Evolutionary conservation across 257 asterid species (phyloP).

Genomic region (Leonotis leonurus): DNA sequence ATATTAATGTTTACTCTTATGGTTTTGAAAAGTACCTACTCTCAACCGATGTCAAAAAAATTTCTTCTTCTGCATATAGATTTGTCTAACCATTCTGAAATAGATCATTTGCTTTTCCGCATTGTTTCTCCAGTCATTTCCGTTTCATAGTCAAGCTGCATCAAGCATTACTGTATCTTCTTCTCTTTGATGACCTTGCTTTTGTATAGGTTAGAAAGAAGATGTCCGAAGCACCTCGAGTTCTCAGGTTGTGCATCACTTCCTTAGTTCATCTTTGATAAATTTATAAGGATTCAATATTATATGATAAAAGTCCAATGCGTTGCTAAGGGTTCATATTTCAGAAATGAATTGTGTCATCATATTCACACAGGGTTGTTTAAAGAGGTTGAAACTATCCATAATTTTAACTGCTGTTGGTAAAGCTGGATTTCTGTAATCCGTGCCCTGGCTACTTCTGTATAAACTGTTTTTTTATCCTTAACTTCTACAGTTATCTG

Average conservation of each 20-base stretch:
- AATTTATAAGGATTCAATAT: not conserved
- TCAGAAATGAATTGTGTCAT: not conserved
- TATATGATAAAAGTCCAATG: not conserved
- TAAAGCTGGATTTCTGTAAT: not conserved
- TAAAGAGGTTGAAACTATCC: no score
- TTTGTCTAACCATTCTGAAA: not conserved
- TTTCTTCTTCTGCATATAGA: not conserved
- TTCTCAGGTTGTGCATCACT: constrained; percentile 45
- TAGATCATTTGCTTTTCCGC: not conserved
- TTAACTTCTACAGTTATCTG: constrained; percentile 39
- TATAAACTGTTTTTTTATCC: not conserved
- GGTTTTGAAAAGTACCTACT: not conserved
- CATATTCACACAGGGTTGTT: no score
- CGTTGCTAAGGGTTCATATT: not conserved
- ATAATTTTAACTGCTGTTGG: no score
- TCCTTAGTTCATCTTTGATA: not conserved
- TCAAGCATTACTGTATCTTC: constrained; percentile 1
- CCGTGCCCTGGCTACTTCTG: not conserved
- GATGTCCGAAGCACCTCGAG: constrained; percentile 83
- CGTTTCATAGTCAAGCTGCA: not conserved
- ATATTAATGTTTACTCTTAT: not conserved
- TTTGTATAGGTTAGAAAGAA: constrained; percentile 66
- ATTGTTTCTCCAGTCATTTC: not conserved
- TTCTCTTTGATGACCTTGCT: constrained; percentile 9
- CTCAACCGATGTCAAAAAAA: constrained; percentile 1